Base-by-base conservation (phyloP, 176 grass and related monocot species). In the Poa annua region DNA sequence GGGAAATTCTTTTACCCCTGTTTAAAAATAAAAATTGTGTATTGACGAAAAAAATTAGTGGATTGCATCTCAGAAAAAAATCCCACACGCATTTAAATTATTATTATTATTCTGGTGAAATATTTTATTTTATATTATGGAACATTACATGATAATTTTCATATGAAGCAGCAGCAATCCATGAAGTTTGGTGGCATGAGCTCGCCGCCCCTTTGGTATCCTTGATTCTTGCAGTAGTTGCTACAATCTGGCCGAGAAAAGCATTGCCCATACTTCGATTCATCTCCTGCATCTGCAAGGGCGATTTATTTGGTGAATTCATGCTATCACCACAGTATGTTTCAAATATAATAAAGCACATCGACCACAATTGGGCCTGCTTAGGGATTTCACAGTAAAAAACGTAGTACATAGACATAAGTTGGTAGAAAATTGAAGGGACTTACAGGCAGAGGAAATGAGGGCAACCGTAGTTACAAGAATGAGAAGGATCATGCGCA, bases 101-200 rank as follows among this genome's bases (percentile, higher is more conserved):
- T 38, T 42, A 5, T 35, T 11, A 53, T 54, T 39, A 4, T 21
- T 60, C 38, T 10, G 22, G 24, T 56, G 19, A 13, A 16, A 0
- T 33, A 68, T 15, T 53, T 68, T 17, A 67, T 80, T 67, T 80
- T 72, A 72, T 35, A 53, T 54, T 35, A 54, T 17, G 32, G 20
- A 54, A 54, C 32, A 39, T 54, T 68, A 10, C 47, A 81, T 2
- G 34, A 20, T 14, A 8, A 19, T 71, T 16, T 20, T 32, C 66
- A 45, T 51, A 41, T 41, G 11, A 71, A 19, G 66, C 80, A 81
- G 16, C 66, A 81, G 22, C 80, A 71, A 16, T 81, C 65, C 34
- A 13, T 38, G 79, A 26, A 81, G 79, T 55, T 19, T 0, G 79
- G 65, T 16, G 21, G 1, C 79, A 81, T 9, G 16, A 24, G 14